A percentile compares a stretch with the other conserved stretches of the same genome.
phyloP scores from a whole-genome alignment of 345 rosid genomes.

The Chamaenerion angustifolium region DNA sequence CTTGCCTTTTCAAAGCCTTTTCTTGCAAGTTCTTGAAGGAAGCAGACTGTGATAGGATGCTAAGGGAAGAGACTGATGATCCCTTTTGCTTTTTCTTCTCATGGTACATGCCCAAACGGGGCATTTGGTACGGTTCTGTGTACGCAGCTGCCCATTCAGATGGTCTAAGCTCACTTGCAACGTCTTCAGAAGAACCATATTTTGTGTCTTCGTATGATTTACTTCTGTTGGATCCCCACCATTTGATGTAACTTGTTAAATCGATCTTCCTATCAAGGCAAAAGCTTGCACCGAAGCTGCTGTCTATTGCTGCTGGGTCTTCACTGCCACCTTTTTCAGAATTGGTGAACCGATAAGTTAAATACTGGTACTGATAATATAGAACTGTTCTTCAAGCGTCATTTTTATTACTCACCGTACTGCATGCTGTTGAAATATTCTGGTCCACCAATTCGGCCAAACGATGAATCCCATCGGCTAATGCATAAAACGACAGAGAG shows the following conservation, averaged over 20 bases:
- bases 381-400: not conserved
- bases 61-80: conserved; percentile 49
- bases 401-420: conserved; percentile 32
- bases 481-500: conserved; percentile 10
- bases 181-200: conserved; percentile 41
- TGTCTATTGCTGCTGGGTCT: conserved; percentile 49
- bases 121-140: conserved; percentile 82
- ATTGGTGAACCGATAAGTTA: not conserved
- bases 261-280: conserved; percentile 77
- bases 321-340: conserved; percentile 38
- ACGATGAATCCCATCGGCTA: conserved; percentile 81
- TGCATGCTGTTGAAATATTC: conserved; percentile 58
- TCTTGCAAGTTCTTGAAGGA: conserved; percentile 81
- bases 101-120: conserved; percentile 44
- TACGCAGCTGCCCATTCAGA: conserved; percentile 50
- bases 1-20: conserved; percentile 56
- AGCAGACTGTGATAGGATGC: conserved; percentile 68
- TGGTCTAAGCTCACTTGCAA: conserved; percentile 61
- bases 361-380: not conserved
- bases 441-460: conserved; percentile 65
- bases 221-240: conserved; percentile 79
- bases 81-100: conserved; percentile 39
- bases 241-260: conserved; percentile 68
- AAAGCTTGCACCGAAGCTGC: conserved; percentile 57
- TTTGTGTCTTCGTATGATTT: conserved; percentile 56